Evolutionary conservation across 208 protist genomes (phyloP).

Genomic region (Herpetomonas samuelpessoai): DNA sequence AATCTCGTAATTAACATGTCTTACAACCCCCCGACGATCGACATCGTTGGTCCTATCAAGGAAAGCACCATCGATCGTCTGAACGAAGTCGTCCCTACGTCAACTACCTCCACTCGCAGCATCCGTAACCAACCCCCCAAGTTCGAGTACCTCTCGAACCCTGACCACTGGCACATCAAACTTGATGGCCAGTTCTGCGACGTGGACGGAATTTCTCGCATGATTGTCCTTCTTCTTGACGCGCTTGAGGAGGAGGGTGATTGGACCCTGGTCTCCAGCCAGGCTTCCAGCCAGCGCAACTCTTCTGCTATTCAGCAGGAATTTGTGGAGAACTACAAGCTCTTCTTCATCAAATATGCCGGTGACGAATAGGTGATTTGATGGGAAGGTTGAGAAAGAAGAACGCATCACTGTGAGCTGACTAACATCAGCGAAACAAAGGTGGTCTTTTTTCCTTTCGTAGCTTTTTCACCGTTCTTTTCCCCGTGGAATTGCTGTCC

Average conservation of each 20-base stretch:
- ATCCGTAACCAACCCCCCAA: conserved; percentile 48
- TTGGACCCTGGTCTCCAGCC: conserved; percentile 78
- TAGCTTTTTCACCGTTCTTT: too few relatives aligned
- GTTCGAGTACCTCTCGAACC: conserved; percentile 76
- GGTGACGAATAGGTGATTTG: conserved; percentile 31
- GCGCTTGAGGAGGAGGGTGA: conserved; percentile 83
- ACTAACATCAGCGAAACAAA: neutral
- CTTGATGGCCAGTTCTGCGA: conserved; percentile 86
- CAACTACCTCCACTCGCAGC: conserved; percentile 79
- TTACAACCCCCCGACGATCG: conserved; percentile 85
- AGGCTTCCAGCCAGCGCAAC: conserved; percentile 37
- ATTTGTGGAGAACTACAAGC: conserved; percentile 65
- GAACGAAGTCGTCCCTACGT: conserved; percentile 71
- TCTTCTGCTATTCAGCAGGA: conserved; percentile 51
- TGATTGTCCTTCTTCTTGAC: conserved; percentile 86
- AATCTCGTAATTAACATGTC: conserved; percentile 76
- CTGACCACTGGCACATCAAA: conserved; percentile 82
- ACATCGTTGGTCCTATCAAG: conserved; percentile 81
- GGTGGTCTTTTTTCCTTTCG: too few relatives aligned
- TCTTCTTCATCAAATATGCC: conserved; percentile 74
- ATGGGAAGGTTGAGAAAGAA: neutral
- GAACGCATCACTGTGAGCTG: neutral
- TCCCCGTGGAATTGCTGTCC: neutral
- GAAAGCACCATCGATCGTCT: conserved; percentile 84
- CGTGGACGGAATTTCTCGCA: conserved; percentile 61